Base-by-base conservation (phyloP, 306 rosid species). In the Begonia loranthoides region DNA sequence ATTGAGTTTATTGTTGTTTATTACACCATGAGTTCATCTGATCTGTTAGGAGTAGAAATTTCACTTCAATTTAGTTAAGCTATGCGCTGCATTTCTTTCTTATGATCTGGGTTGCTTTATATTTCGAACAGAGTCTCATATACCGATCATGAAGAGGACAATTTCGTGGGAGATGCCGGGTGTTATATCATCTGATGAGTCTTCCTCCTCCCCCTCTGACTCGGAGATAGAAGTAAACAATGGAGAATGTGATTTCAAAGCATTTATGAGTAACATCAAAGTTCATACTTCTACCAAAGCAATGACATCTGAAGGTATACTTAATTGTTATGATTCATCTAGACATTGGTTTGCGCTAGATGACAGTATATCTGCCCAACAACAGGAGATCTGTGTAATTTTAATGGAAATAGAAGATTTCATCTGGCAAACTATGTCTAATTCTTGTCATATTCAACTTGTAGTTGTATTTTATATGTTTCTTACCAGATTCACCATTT, bases 131-230 rank as follows among this genome's bases (percentile, higher is more conserved):
- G 78, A 51, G 50, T 38, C 40, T 22, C 66, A 48, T 50, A 46
- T 41, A 11, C 47, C 17, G 9, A 60, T 56, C 60, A 85, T 81
- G 92, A 76, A 78, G 74, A 85, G 84, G 53, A 15, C 79, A 54
- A 39, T 52, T 58, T 80, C 81, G 24, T 86, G 77, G 82, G 62
- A 62, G n/a, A 73, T 66, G 24, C 57, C 41, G 45, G 59, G 71
- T 54, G 61, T 76, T 44, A 60, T 64, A 46, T 63, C 71, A 4
- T 82, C 84, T 15, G 74, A 71, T 49, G 73, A 73, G 51, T 66
- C 86, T 60, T 74, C 85, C 62, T 64, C 80, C 17, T 77, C 85
- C 62, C 62, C 81, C 17, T 71, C 80, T 8, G 77, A 67, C 51
- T 55, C 71, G 15, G 73, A 63, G 13, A 49, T 58, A 56, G 68